Evolutionary conservation across 1,284 basidiomycete genomes (phyloP), one percentile per base, ranked within the genome.

Genomic region (Mixia osmundae): DNA sequence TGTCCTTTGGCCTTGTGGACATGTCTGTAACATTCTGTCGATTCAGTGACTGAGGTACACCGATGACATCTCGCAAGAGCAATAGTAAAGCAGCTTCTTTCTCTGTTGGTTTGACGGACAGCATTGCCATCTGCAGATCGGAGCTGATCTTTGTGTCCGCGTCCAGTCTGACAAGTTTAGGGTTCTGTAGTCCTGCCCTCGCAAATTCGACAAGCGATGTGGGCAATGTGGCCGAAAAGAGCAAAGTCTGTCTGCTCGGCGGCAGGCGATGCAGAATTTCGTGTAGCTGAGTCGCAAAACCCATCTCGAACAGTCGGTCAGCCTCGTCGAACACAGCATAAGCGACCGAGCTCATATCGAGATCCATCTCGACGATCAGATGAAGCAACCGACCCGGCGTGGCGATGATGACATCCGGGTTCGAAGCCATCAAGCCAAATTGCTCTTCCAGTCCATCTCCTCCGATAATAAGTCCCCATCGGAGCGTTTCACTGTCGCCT

Each of bases 251-350:
- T 72, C 72, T 0, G 74, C 72, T 33, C 19, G 34, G 35, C 4
- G 52, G 50, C 4, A 87, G 69, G 54, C 95, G 85, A 2, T 71
- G 69, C 14, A 97, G 66, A 39, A 95, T 75, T 1, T 89, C 89
- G 25, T 83, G 72, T 2, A 95, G 63, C 0, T 83, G 83, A 23
- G 73, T 71, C 7, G 76, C 64, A 57, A 95, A 95, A 12, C 87
- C 89, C 76, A 95, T 80, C 55, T 95, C 89, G 20, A 95, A 68
- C 36, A 94, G 82, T 22, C 89, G 72, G 57, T 99, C 91, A 0
- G 91, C 91, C 60, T 99, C 91, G 54, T 99, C 91, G 50, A 97
- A 97, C 14, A 97, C 78, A 39, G 89, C 72, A 45, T 83, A 85
- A 55, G 89, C 72, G 3, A 89, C 66, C 0, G 76, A 73, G 33